Conservation (phyloP, 2,329 filamentous ascomycete species). For the Zymoseptoria tritici region DNA sequence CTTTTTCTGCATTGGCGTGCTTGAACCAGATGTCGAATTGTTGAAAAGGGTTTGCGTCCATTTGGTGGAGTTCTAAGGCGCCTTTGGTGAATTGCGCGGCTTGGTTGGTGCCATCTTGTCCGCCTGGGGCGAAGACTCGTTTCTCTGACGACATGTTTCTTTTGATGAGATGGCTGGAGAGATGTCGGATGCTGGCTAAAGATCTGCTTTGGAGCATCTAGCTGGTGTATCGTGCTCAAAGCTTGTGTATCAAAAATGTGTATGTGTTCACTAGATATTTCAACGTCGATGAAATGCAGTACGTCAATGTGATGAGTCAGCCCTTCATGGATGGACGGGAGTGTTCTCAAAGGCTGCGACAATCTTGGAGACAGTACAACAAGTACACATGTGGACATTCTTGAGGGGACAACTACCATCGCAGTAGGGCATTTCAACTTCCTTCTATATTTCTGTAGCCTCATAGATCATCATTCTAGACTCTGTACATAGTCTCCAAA, state of each 20-base stretch:
- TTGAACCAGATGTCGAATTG: conserved; percentile 92
- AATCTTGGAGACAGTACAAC: too few relatives aligned
- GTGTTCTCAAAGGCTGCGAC: too few relatives aligned
- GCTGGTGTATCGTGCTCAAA: neutral
- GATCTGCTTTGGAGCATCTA: neutral
- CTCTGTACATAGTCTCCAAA: neutral
- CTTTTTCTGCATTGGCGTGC: conserved; percentile 53
- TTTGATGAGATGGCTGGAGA: conserved; percentile 2
- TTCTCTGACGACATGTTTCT: conserved; percentile 27
- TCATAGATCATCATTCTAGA: neutral
- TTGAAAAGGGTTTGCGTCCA: conserved; percentile 58
- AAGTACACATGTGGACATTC: too few relatives aligned
- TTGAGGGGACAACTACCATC: too few relatives aligned
- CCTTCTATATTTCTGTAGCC: neutral
- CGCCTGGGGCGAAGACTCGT: conserved; percentile 56
- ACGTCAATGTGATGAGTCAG: neutral
- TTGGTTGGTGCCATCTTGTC: conserved; percentile 50
- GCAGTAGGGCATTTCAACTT: too few relatives aligned
- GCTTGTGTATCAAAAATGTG: neutral
- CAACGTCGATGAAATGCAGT: neutral
- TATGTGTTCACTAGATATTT: too few relatives aligned
- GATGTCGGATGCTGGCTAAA: neutral
- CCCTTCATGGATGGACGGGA: too few relatives aligned
- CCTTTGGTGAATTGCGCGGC: conserved; percentile 70
- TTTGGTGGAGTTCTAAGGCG: conserved; percentile 53